Evolutionary conservation across 1,284 basidiomycete species (phyloP), one percentile per base, ranked within the genome.

Genomic region (Irpex sp.): DNA sequence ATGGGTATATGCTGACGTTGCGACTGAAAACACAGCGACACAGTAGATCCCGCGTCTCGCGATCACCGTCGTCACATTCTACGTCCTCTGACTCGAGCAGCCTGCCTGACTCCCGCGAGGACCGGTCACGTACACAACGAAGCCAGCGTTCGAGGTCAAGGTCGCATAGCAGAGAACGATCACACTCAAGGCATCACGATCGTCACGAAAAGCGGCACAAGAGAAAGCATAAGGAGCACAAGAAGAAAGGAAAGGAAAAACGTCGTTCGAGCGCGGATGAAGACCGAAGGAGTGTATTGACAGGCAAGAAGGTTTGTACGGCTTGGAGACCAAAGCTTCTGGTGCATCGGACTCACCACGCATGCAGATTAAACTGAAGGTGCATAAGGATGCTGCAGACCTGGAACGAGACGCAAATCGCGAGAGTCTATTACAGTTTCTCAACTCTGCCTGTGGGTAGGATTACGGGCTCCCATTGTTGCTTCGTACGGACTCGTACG

Each of bases 291-390:
- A 85, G 84, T 60, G 71, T 83, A 26, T 68, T 85, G 61, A 85
- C 83, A 3, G 83, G 83, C 0, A 84, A 84, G 69, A 85, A 81
- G 79, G 83, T 83, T 35, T 5, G 65, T 63, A 9, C n/a, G 33
- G 39, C 15, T 47, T 55, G 4, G 2, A n/a, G 21, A 33, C 57
- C 51, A 59, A 57, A n/a, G 57, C 17, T 61, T 60, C 11, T 49
- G 51, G 17, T 26, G 9, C 11, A 43, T 39, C 53, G 26, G 2
- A 17, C 43, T 43, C 39, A 21, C 26, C 15, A 26, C 19, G 47
- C 33, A 5, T 58, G 8, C 56, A 86, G 84, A 86, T 86, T 63
- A 86, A 86, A 69, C 69, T 86, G 50, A 86, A 84, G 68, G 81
- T 86, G 3, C 83, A 81, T 74, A 85, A 82, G 67, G 81, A 83